Percentiles rank a stretch among this genome's conserved stretches.
These are phyloP conservation scores for Fusarium guadeloupense DNA, from an alignment of 2,329 filamentous ascomycete genomes.

Conservation along the genomic window DNA sequence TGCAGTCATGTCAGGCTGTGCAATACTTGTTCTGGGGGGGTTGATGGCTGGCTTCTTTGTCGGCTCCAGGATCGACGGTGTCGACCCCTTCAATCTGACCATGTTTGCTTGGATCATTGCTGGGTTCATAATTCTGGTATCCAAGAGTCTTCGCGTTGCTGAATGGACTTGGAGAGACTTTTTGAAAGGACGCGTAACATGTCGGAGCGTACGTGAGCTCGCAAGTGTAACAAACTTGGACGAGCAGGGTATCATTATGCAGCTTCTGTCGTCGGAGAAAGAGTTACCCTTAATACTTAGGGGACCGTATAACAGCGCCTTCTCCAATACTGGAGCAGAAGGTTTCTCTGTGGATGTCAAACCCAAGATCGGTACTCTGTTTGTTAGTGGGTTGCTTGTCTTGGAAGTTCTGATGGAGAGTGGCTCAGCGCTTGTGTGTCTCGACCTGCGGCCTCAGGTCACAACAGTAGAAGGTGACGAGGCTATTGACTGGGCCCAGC, in stretches of 20 bases:
- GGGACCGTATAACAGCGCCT: neutral
- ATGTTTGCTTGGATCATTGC: neutral
- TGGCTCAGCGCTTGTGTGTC: neutral
- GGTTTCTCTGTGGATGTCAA: neutral
- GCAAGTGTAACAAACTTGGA: neutral
- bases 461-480: neutral
- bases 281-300: accelerated
- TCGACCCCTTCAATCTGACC: neutral
- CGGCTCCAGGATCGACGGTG: neutral
- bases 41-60: neutral
- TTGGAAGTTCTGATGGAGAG: neutral
- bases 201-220: neutral
- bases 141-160: neutral
- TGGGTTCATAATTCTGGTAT: neutral
- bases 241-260: neutral
- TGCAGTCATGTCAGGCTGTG: neutral
- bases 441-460: neutral
- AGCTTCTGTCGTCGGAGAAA: accelerated
- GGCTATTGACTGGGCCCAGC: no score
- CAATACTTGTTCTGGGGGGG: neutral
- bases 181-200: neutral
- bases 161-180: neutral
- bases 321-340: neutral
- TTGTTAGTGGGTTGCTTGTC: neutral
- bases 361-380: neutral